Evolutionary conservation across 768 basidiomycete species (phyloP), one percentile per base, ranked within the genome.

Genomic region (Amanita brunnescens): DNA sequence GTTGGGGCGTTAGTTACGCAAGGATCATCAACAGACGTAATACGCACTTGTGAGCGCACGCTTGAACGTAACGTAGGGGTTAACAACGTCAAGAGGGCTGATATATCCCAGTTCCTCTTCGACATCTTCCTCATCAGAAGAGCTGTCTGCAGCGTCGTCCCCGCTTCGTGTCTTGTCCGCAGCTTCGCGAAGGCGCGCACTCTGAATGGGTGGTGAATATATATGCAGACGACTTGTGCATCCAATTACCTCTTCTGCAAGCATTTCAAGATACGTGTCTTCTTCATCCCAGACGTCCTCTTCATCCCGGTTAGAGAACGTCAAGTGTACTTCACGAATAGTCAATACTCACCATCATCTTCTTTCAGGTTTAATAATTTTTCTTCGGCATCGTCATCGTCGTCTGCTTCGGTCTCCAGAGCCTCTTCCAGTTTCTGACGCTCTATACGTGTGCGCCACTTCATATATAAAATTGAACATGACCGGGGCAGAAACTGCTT

Each of bases 261-360:
- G 77, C 75, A 91, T 70, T 64, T 93, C 90, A 39, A 91, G 73
- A 62, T 92, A 94, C 6, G 85, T 87, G 6, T 89, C 90, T 58
- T 91, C 88, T 53, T 88, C 85, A 59, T 93, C 91, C 83, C 86
- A 91, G 13, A 92, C 88, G 64, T 94, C 91, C 62, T 88, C 90
- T 83, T 54, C 49, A 53, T 55, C 34, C 53, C 57, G 54, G 42
- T 53, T 45, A 55, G 43, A 51, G 18, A 54, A 51, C 29, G 30
- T 49, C 51, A 30, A 40, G 30, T 47, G 0, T 47, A 23, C 5
- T 10, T 16, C 51, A 10, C 13, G 46, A 26, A 24, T 24, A n/a
- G 9, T n/a, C 14, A 49, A 40, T 46, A 58, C 69, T 53, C 50
- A 76, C 81, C 80, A 59, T 85, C 84, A 39, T 87, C 85, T 50